These are phyloP conservation scores for Torulaspora gathmanii DNA, from an alignment of 805 yeast species.

Conservation along the genomic window DNA sequence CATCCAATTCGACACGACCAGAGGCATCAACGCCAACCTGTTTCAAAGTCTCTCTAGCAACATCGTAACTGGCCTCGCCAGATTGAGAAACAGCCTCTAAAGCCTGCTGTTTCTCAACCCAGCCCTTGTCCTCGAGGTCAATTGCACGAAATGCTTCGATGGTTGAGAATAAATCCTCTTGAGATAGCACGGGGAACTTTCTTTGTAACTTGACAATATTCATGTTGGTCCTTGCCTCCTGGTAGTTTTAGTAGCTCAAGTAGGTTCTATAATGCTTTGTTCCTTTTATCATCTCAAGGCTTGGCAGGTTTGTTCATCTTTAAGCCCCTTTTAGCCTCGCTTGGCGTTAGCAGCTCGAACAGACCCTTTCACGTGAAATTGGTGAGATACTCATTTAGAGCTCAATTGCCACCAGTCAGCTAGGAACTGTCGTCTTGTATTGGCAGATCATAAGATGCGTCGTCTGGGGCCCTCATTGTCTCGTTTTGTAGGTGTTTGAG, in stretches of 20 bases:
- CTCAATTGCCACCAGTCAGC: background rate
- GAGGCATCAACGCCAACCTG: slow-evolving; percentile 91
- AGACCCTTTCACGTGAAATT: slow-evolving; percentile 1
- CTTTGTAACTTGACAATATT: slow-evolving; percentile 67
- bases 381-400: background rate
- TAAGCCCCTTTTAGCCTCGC: slow-evolving; percentile 6
- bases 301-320: background rate
- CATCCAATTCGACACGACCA: slow-evolving; percentile 95
- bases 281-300: background rate
- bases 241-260: background rate
- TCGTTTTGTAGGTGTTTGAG: slow-evolving; percentile 3
- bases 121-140: slow-evolving; percentile 89
- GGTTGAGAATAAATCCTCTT: slow-evolving; percentile 77
- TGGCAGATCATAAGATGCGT: background rate
- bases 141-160: slow-evolving; percentile 83
- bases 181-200: slow-evolving; percentile 80
- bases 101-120: slow-evolving; percentile 87
- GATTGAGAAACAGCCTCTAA: slow-evolving; percentile 74
- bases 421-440: background rate
- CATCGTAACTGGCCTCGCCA: slow-evolving; percentile 84
- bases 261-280: too few relatives aligned
- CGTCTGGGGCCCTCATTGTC: background rate
- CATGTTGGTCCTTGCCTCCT: slow-evolving; percentile 38
- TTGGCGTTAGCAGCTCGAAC: background rate
- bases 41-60: slow-evolving; percentile 89